Conservation (phyloP, 1,284 basidiomycete genomes). For the Pseudozyma pruni region DNA sequence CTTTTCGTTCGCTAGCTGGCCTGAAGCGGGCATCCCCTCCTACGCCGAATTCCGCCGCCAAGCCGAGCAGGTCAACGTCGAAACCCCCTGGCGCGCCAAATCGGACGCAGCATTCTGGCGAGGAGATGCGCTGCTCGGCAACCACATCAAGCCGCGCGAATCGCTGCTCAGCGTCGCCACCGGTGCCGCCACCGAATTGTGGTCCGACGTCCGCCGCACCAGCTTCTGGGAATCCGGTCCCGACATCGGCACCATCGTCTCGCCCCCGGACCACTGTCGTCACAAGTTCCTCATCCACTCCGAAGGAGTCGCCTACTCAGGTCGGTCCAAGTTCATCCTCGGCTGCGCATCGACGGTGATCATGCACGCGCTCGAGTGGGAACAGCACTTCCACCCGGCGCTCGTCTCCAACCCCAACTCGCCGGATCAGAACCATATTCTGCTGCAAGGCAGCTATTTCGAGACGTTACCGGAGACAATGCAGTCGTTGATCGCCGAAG, state of each 20-base stretch:
- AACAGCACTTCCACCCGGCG: constrained; percentile 58
- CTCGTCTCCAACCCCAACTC: constrained; percentile 14
- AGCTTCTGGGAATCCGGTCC: constrained; percentile 43
- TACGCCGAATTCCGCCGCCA: constrained; percentile 39
- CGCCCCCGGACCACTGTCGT: constrained; percentile 37
- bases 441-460: constrained; percentile 15
- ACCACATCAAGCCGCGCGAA: constrained; percentile 23
- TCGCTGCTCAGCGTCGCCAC: constrained; percentile 26
- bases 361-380: constrained; percentile 49
- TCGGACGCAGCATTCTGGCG: constrained; percentile 35
- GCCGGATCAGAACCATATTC: constrained; percentile 28
- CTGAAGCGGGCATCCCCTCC: constrained; percentile 48
- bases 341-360: constrained; percentile 42
- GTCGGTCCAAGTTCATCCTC: constrained; percentile 49
- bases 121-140: constrained; percentile 24
- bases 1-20: constrained; percentile 53
- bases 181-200: constrained; percentile 15
- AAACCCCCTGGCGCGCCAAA: constrained; percentile 40
- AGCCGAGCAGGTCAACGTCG: constrained; percentile 25
- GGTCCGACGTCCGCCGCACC: constrained; percentile 52
- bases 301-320: constrained; percentile 57
- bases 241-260: constrained; percentile 25
- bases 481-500: constrained; percentile 12
- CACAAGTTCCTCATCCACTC: constrained; percentile 55
- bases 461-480: constrained; percentile 20